phyloP scores from a whole-genome alignment of 345 rosid species.

The Garcia nutans region DNA sequence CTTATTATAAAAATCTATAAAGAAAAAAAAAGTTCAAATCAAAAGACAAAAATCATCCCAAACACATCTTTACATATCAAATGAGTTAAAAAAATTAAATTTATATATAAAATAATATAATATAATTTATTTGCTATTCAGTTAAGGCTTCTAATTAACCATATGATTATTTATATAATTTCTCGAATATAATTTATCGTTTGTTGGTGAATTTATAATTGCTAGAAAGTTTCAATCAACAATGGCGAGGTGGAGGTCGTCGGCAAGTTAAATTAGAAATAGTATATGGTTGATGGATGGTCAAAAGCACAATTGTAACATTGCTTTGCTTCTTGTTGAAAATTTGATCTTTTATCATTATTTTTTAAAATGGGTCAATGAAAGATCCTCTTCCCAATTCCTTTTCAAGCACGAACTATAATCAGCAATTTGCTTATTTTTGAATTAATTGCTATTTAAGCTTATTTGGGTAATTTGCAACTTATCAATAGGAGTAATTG shows the following conservation, averaged over 20 bases:
- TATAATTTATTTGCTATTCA: no score
- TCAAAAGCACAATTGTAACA: constrained; percentile 11
- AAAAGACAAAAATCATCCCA: no score
- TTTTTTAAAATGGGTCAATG: neutral
- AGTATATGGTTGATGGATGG: constrained; percentile 18
- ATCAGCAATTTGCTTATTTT: neutral
- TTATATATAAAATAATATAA: no score
- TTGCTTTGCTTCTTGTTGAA: constrained; percentile 18
- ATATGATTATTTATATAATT: no score
- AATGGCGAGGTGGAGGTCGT: constrained; percentile 18
- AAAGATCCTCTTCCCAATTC: neutral
- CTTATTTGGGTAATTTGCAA: neutral
- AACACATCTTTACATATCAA: no score
- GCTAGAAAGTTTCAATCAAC: no score
- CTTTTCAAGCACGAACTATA: neutral
- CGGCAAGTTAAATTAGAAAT: constrained; percentile 20
- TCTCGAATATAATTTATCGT: no score
- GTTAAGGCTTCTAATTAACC: no score
- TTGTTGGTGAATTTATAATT: no score
- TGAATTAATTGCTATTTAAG: neutral
- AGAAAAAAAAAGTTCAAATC: no score
- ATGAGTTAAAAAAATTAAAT: no score
- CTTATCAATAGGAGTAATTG: neutral
- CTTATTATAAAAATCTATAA: no score
- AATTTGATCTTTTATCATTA: neutral